Conservation (phyloP, 2,329 filamentous ascomycete genomes). For the Pseudocercospora cruenta region DNA sequence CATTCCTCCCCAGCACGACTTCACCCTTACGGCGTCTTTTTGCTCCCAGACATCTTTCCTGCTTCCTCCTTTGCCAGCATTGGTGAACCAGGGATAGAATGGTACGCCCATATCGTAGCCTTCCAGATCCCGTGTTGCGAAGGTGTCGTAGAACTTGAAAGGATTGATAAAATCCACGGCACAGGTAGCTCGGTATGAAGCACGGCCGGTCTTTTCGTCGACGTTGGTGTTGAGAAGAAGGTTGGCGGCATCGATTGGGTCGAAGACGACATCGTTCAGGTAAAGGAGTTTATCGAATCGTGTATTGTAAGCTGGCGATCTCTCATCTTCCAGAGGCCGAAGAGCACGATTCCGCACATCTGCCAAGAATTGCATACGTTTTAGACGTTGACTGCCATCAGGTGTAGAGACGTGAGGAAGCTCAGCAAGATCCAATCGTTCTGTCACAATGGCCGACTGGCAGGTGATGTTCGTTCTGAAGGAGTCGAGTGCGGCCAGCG, state of each 20-base stretch:
- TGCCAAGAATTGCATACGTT: conserved; percentile 74
- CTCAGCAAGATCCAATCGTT: conserved; percentile 59
- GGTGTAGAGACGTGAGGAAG: conserved; percentile 66
- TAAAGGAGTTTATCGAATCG: conserved; percentile 61
- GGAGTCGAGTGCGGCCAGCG: conserved; percentile 57
- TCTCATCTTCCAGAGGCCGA: conserved; percentile 60
- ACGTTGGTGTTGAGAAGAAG: conserved; percentile 67
- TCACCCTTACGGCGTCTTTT: conserved; percentile 68
- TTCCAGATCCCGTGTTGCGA: conserved; percentile 69
- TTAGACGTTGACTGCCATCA: conserved; percentile 65
- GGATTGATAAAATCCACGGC: conserved; percentile 71
- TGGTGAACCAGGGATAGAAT: conserved; percentile 70
- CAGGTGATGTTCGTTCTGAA: conserved; percentile 56
- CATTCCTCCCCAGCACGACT: conserved; percentile 79
- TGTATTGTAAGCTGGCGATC: conserved; percentile 46
- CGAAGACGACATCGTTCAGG: conserved; percentile 69
- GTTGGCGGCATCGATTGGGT: conserved; percentile 62
- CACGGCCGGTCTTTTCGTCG: conserved; percentile 52
- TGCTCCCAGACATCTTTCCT: conserved; percentile 65
- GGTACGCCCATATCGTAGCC: conserved; percentile 66
- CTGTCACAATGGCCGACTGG: conserved; percentile 59
- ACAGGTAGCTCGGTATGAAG: conserved; percentile 68
- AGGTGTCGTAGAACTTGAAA: conserved; percentile 73
- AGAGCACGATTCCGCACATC: conserved; percentile 73
- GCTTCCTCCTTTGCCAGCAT: conserved; percentile 53